Evolutionary conservation across 257 asterid genomes (phyloP), one percentile per base, ranked within the genome.

Genomic region (Nicotiana benthamiana): DNA sequence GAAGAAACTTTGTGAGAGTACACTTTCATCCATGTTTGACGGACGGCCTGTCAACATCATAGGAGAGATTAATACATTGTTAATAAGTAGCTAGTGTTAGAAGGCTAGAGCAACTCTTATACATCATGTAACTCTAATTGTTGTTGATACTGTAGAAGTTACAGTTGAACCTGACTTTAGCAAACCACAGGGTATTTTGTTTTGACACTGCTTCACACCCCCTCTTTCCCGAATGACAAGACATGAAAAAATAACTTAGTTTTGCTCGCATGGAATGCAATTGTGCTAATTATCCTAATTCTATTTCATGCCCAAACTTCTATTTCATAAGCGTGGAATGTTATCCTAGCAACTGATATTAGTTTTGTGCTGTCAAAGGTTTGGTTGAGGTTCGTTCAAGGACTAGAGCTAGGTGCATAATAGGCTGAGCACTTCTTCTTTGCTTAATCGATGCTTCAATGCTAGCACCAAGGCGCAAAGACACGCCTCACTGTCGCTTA

Each of bases 21-120:
- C 97, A 56, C 92, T 93, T 77, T 93, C 97, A 26, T 80, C 79
- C 16, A 87, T 91, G 87, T 93, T 93, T 72, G 97, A 93, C 28
- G 99, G 95, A 62, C 91, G 97, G 68, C 96, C 97, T 32, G 99
- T 95, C 83, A 80, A 95, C 80, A 83, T 93, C 34, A 91, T 93
- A 24, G 99, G 99, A 84, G 98, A 93, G 89, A 92, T 93, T 48
- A 95, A 90, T 83, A 67, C 96, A 62, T 72, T 91, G 87, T 86
- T 93, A 79, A 91, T 83, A 78, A 88, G 94, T 70, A 89, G 93
- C 78, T 72, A 72, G 59, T 68, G 60, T 72, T 72, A 13, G 22
- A 72, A 72, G 77, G 77, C 24, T 72, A 18, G 36, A 72, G 78
- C 34, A 22, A 24, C 36, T 72, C 36, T 46, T 72, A 46, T 20